These are phyloP conservation scores for Hyphopichia wangnamkhiaoensis DNA, from an alignment of 1,139 yeast species.

Conservation along the genomic window DNA sequence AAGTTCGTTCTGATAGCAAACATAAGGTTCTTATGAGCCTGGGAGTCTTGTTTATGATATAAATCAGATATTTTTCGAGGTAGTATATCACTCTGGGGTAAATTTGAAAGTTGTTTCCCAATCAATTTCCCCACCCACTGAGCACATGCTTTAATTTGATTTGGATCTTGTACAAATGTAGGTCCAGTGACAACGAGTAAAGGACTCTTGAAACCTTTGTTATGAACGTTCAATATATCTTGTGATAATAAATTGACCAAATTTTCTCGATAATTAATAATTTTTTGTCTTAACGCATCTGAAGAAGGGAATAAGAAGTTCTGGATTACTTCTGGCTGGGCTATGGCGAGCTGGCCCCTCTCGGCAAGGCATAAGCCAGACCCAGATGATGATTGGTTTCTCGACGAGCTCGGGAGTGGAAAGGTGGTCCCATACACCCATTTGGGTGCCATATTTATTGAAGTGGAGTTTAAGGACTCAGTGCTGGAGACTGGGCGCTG, in stretches of 20 bases:
- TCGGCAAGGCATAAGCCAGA: slow-evolving; percentile 27
- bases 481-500: not conserved
- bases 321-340: slow-evolving; percentile 50
- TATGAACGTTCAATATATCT: slow-evolving; percentile 6
- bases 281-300: slow-evolving; percentile 24
- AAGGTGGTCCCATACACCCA: slow-evolving; percentile 21
- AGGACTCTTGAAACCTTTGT: slow-evolving; percentile 13
- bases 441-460: slow-evolving; percentile 8
- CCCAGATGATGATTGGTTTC: slow-evolving; percentile 9
- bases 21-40: slow-evolving; percentile 13
- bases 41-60: slow-evolving; percentile 9
- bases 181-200: slow-evolving; percentile 46
- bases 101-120: slow-evolving; percentile 16
- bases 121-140: slow-evolving; percentile 36
- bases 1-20: slow-evolving; percentile 35
- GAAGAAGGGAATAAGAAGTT: slow-evolving; percentile 39
- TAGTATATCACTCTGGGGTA: slow-evolving; percentile 4
- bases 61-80: slow-evolving; percentile 14
- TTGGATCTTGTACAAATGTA: slow-evolving; percentile 22
- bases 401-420: slow-evolving; percentile 10
- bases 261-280: slow-evolving; percentile 22
- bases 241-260: slow-evolving; percentile 15
- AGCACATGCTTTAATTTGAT: slow-evolving; percentile 41
- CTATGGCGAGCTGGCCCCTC: slow-evolving; percentile 35
- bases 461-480: not conserved